Base-by-base conservation (phyloP, 495 filamentous ascomycete genomes). In the Pseudomonodictys pantanalensis region DNA sequence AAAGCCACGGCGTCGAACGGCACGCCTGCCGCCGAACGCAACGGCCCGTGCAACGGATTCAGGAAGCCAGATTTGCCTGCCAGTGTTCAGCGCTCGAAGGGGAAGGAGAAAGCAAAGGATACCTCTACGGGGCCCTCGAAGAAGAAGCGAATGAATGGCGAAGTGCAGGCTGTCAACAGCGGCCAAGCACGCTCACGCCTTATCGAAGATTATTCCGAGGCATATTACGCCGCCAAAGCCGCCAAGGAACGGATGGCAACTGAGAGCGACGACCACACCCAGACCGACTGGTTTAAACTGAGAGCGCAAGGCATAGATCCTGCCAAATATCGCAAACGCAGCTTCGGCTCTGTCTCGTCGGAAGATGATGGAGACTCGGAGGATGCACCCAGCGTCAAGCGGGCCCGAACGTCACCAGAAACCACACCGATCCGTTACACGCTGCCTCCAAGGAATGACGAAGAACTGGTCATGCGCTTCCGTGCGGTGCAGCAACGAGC, bases 211-310 rank as follows among this genome's bases (percentile, higher is more conserved):
- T 24, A 23, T 15, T 69, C 15, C 51, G 60, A 43, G 66, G 24
- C 9, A 51, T 66, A 54, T 38, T 47, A 39, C 51, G 66, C 41
- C 39, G n/a, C 43, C 59, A 65, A 44, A n/a, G 44, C 48, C 53
- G 26, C 46, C 15, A 48, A 29, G 0, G 76, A 70, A 53, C 73
- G 71, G 10, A 76, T 72, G 1, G 51, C n/a, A n/a, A n/a, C n/a
- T n/a, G n/a, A n/a, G n/a, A n/a, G n/a, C n/a, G n/a, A n/a, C n/a
- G n/a, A n/a, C n/a, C n/a, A n/a, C n/a, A n/a, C n/a, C n/a, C n/a
- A 69, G 35, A 73, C 72, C 2, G 71, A 73, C 43, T 80, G 76
- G 56, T 80, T 80, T 66, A 64, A 69, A 9, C 50, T 79, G 17
- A 77, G 76, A 68, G 76, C 77, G 1, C 62, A 72, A 51, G 77